Percentiles rank a stretch among this genome's conserved stretches.
Evolutionary conservation across 2,329 filamentous ascomycete genomes (phyloP).

Genomic region (Aspergillus ochraceus): DNA sequence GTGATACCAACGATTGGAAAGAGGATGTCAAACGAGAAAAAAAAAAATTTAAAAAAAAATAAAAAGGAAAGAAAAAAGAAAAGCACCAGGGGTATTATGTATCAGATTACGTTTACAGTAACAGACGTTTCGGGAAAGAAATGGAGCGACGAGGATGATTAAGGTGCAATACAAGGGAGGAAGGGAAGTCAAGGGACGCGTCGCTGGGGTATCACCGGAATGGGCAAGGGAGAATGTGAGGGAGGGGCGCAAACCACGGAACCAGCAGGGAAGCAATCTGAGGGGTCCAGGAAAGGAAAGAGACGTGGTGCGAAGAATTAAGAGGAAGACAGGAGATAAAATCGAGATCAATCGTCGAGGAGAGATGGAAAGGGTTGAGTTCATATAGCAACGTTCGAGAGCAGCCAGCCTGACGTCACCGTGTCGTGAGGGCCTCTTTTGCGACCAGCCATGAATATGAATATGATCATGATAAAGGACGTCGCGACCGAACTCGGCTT

Average conservation of each 20-base stretch:
- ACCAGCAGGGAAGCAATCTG: not conserved
- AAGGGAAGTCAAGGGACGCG: conserved; percentile 7
- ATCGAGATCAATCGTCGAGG: not conserved
- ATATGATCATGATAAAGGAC: too few relatives aligned
- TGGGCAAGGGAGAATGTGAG: conserved; percentile 3
- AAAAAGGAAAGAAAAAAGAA: not conserved
- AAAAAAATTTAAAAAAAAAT: not conserved
- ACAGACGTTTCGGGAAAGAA: not conserved
- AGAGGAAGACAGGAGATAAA: not conserved
- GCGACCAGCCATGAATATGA: too few relatives aligned
- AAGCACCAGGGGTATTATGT: not conserved
- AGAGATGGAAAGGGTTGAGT: not conserved
- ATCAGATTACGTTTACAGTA: not conserved
- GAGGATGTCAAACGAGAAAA: not conserved
- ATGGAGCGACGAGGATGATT: not conserved
- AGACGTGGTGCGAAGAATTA: not conserved
- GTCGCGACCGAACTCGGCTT: not conserved
- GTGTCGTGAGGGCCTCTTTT: not conserved
- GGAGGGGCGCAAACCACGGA: not conserved
- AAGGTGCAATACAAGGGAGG: conserved; percentile 7
- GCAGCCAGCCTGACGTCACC: conserved; percentile 3
- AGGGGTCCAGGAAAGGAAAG: conserved; percentile 1
- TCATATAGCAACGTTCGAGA: not conserved
- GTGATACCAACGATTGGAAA: not conserved
- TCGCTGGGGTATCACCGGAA: conserved; percentile 25